Evolutionary conservation across 495 filamentous ascomycete genomes (phyloP).

Genomic region (Hypoxylon crocopeplum): DNA sequence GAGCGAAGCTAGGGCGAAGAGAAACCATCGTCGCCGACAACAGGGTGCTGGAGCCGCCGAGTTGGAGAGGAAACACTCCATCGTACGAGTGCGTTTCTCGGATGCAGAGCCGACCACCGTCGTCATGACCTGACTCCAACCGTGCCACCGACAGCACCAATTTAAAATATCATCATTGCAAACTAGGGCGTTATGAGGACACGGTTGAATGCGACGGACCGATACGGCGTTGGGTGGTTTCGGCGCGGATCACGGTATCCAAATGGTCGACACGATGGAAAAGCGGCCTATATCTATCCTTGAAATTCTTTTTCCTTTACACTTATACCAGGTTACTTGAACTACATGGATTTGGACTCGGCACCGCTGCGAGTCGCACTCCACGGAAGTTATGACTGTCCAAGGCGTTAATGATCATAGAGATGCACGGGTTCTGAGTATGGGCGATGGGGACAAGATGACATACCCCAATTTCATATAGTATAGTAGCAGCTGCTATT

Average conservation of each 20-base stretch:
- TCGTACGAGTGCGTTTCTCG: conserved; percentile 36
- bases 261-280: too few relatives aligned
- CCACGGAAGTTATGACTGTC: background rate
- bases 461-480: conserved; percentile 16
- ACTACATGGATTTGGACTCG: conserved; percentile 1
- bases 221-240: conserved; percentile 16
- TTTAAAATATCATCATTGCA: conserved; percentile 10
- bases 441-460: background rate
- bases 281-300: too few relatives aligned
- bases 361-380: background rate
- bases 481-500: conserved; percentile 6
- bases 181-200: conserved; percentile 30
- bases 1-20: conserved; percentile 77
- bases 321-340: background rate
- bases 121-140: conserved; percentile 29
- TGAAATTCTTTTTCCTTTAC: too few relatives aligned
- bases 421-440: background rate
- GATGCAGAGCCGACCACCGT: conserved; percentile 38
- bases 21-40: conserved; percentile 69
- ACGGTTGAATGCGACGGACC: conserved; percentile 6
- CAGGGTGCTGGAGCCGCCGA: conserved; percentile 13
- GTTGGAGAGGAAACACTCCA: conserved; percentile 38
- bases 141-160: background rate
- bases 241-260: conserved; percentile 8
- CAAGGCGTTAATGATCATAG: conserved; percentile 1